These are phyloP conservation scores for Ophiostoma angusticollis DNA, from an alignment of 2,329 filamentous ascomycete genomes.

Conservation along the genomic window DNA sequence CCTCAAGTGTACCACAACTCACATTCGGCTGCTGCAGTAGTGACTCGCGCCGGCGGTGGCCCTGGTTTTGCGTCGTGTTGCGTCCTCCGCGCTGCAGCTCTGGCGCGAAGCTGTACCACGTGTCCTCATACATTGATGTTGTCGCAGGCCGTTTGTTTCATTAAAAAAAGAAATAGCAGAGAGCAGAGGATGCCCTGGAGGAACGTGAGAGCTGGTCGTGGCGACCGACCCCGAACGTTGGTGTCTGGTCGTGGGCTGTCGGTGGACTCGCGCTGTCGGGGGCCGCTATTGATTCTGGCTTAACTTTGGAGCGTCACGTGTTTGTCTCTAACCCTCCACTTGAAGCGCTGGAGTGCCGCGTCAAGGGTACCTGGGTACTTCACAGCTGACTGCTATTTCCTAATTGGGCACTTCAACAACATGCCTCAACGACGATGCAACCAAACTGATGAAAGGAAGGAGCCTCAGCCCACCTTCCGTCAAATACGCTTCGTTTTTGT, in stretches of 20 bases:
- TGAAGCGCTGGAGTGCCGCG: not conserved
- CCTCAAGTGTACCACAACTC: slow-evolving; percentile 15
- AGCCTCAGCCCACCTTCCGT: no score
- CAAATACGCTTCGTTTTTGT: no score
- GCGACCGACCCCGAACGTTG: no score
- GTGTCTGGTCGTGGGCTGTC: no score
- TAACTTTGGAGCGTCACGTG: no score
- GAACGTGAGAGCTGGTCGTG: not conserved
- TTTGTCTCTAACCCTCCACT: no score
- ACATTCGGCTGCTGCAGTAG: slow-evolving; percentile 56
- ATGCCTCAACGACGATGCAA: not conserved
- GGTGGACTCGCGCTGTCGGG: no score
- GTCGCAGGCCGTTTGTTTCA: not conserved
- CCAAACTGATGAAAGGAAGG: not conserved
- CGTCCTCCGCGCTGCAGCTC: slow-evolving; percentile 41
- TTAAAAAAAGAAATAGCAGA: no score
- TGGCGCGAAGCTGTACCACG: slow-evolving; percentile 69
- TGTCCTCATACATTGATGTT: slow-evolving; percentile 60
- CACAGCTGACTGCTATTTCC: slow-evolving; percentile 2
- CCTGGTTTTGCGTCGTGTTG: slow-evolving; percentile 28
- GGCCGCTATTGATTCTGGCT: no score
- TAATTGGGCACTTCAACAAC: slow-evolving; percentile 2
- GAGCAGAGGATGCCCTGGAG: no score
- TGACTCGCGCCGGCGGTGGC: slow-evolving; percentile 55
- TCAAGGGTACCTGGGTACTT: not conserved